Evolutionary conservation across 768 basidiomycete species (phyloP).

Genomic region (Hericium coralloides): DNA sequence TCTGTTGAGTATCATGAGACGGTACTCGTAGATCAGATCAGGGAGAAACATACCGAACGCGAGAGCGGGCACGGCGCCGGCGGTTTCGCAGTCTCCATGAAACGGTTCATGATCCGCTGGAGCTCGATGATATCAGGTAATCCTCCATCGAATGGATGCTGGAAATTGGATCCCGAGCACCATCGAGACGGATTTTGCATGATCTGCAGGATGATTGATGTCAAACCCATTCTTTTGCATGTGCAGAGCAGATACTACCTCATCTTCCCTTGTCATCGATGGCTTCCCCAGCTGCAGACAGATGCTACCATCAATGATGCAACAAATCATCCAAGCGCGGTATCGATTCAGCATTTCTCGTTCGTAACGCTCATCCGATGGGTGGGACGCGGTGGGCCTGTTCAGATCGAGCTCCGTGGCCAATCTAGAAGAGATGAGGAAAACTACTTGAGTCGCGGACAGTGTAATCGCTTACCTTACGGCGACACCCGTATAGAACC

Average conservation of each 20-base stretch:
- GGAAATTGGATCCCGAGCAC: constrained; percentile 19
- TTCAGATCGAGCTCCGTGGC: constrained; percentile 66
- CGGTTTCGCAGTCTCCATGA: constrained; percentile 11
- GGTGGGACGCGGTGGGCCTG: constrained; percentile 33
- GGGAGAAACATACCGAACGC: background rate
- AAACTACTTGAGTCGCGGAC: background rate
- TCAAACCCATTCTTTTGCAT: constrained; percentile 21
- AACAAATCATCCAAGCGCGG: constrained; percentile 70
- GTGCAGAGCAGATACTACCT: constrained; percentile 29
- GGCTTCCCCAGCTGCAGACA: constrained; percentile 73
- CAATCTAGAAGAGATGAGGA: constrained; percentile 33
- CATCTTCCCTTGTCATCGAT: constrained; percentile 55
- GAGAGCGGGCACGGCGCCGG: background rate
- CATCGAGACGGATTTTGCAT: constrained; percentile 17
- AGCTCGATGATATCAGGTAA: constrained; percentile 23
- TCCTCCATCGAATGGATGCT: constrained; percentile 19
- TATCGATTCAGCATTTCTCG: constrained; percentile 63
- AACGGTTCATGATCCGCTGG: constrained; percentile 23
- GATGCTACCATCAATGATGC: constrained; percentile 65
- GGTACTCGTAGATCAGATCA: background rate
- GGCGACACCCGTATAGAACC: constrained; percentile 65
- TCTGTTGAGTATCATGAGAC: background rate
- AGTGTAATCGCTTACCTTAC: constrained; percentile 35
- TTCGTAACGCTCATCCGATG: constrained; percentile 42
- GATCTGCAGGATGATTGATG: constrained; percentile 29